Base-by-base conservation (phyloP, 441 rosid species). In the Hypseocharis bilobata region DNA sequence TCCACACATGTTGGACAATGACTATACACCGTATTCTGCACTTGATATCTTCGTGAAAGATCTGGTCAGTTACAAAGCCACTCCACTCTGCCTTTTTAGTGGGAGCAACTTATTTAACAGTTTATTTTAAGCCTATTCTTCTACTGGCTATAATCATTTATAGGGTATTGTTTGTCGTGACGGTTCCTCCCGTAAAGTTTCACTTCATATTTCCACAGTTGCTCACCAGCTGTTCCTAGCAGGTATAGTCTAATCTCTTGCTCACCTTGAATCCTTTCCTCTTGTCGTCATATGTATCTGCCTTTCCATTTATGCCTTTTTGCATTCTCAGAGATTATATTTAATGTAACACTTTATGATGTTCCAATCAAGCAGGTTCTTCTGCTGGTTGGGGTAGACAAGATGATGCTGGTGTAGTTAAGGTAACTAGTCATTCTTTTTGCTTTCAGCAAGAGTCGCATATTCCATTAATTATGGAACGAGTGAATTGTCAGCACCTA, bases 21-120 rank as follows among this genome's bases (percentile, higher is more conserved):
- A 93, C 76, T 93, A 88, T 57, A 87, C 96, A 67, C 97, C 98
- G 23, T 82, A 84, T 74, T 93, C 98, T 54, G 97, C 98, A 29
- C 96, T 93, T 62, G 96, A 90, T 78, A 93, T 93, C 64, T 93
- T 90, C 76, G 97, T 93, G 78, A 93, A 93, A 85, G 98, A 93
- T 82, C 82, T 93, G 91, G 97, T 93, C 61, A 76, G 89, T 68
- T 77, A 47, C 16, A 54, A 59, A 34, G 47, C 61, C 63, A 30
- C 36, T 57, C 60, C 52, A 7, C 56, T 6, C 44, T 32, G 11
- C 65, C 61, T 52, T 49, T 58, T 57, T 30, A 63, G 44, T 6
- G 8, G 34, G 60, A 7, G 6, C 22, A 10, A 56, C 4, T 25
- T 61, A 44, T 70, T 59, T 63, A 55, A 19, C 55, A 38, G 16